Evolutionary conservation across 2,329 filamentous ascomycete species (phyloP), one percentile per base, ranked within the genome.

Genomic region (Cordyceps cateniannulata): DNA sequence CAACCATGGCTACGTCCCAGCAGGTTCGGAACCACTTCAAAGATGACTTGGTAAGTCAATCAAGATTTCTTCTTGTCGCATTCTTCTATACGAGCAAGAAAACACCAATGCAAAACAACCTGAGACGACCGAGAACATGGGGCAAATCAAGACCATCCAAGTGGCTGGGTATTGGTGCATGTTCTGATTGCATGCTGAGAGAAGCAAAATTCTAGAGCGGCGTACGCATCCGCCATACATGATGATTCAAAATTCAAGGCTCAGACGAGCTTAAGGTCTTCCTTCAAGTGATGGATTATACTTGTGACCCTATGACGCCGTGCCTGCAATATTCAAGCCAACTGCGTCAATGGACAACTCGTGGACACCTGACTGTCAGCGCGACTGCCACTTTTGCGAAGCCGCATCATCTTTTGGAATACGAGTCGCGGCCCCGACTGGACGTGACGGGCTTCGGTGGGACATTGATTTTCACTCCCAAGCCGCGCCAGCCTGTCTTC

Each of bases 11-110:
- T 50, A 66, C 68, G 44, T 64, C 68, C 61, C 66, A 68, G 60
- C 69, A 71, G 56, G 60, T 69, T 56, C 59, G 67, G 54, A 62
- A 66, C 53, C 66, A 68, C 59, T 71, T 67, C 65, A 73, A 72
- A 64, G 68, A 73, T 42, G 71, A 68, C 62, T 54, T 65, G 60
- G 71, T 73, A 68, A 68, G 71, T 69, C 55, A 20, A 24, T n/a
- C 32, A n/a, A 42, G 48, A 29, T 56, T 56, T 57, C 59, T 63
- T 49, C 54, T 25, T 63, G 35, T 53, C 56, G 49, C 24, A 35
- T 55, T 29, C 42, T 40, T 51, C 60, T 29, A 40, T 45, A 25
- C 12, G 32, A 47, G 25, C 14, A 20, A 27, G 10, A 27, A 32
- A 38, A 49, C 3, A 40, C 35, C 12, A 27, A 29, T 24, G 38